Percentiles rank a stretch among this genome's conserved stretches.
Evolutionary conservation across 306 rosid genomes (phyloP).

Genomic region (Cicer chorassanicum): DNA sequence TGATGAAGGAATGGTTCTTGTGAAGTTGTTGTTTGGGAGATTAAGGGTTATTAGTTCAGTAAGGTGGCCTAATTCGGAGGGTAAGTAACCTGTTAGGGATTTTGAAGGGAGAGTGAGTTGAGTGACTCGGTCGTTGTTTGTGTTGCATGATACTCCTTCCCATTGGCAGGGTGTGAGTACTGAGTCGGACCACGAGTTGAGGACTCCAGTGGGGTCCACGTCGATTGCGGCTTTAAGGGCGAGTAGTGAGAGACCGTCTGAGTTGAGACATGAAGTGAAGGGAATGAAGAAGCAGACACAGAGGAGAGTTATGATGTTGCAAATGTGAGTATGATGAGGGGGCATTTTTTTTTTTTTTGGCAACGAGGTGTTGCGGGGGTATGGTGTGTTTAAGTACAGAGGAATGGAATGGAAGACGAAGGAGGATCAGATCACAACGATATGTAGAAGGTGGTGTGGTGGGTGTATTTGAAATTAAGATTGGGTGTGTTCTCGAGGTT

Average conservation of each 20-base stretch:
- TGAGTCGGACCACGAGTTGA: constrained; percentile 67
- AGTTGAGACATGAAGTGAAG: constrained; percentile 49
- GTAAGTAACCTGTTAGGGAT: constrained; percentile 67
- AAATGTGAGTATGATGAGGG: background rate
- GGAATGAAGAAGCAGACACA: background rate
- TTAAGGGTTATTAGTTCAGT: constrained; percentile 59
- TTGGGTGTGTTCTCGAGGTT: constrained; percentile 13
- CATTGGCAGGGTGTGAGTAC: constrained; percentile 64
- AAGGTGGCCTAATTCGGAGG: constrained; percentile 71
- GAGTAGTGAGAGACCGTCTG: constrained; percentile 75
- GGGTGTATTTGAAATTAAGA: background rate
- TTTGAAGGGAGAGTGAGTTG: constrained; percentile 58
- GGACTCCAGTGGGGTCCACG: constrained; percentile 60
- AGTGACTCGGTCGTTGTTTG: constrained; percentile 64
- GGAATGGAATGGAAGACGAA: background rate
- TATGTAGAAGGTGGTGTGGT: background rate
- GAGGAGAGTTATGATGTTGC: background rate
- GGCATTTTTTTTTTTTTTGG: background rate
- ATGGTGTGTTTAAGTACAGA: background rate
- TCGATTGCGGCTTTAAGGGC: constrained; percentile 83
- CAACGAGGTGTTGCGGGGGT: constrained; percentile 26
- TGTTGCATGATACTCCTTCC: constrained; percentile 64
- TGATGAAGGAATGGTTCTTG: constrained; percentile 56
- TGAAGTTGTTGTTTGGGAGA: constrained; percentile 71
- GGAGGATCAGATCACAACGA: background rate